Percentiles rank a stretch among this genome's conserved stretches.
Evolutionary conservation across 768 basidiomycete species (phyloP).

Genomic region (Lentinula raphanica): DNA sequence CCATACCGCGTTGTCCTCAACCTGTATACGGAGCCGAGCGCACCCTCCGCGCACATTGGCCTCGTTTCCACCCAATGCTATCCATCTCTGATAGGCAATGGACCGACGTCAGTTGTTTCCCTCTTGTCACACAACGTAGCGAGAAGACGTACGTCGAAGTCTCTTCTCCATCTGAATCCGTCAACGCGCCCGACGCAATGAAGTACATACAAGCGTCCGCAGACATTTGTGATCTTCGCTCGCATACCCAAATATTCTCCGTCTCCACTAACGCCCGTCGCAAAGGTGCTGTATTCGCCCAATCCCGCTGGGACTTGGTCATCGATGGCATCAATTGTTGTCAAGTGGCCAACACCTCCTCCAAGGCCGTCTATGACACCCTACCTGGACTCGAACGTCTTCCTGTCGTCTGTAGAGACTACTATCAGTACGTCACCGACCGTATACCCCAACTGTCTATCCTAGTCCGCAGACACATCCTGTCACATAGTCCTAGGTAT

Average conservation of each 20-base stretch:
- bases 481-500: neutral
- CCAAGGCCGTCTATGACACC: no score
- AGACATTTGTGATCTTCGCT: neutral
- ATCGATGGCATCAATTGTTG: neutral
- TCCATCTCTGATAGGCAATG: no score
- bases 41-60: no score
- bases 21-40: no score
- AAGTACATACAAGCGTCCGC: neutral
- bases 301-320: neutral
- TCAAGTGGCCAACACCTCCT: neutral
- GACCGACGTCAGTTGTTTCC: no score
- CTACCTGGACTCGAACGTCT: neutral
- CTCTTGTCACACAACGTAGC: no score
- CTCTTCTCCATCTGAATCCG: no score
- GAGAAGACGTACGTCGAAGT: no score
- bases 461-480: neutral
- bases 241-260: neutral
- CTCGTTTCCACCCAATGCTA: no score
- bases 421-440: neutral
- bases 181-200: neutral
- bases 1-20: no score
- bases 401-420: neutral
- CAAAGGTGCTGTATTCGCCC: neutral
- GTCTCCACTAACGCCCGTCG: neutral
- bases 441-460: neutral